These are phyloP conservation scores for Aspergillus coremiiformis DNA, from an alignment of 495 filamentous ascomycete genomes.

Conservation along the genomic window DNA sequence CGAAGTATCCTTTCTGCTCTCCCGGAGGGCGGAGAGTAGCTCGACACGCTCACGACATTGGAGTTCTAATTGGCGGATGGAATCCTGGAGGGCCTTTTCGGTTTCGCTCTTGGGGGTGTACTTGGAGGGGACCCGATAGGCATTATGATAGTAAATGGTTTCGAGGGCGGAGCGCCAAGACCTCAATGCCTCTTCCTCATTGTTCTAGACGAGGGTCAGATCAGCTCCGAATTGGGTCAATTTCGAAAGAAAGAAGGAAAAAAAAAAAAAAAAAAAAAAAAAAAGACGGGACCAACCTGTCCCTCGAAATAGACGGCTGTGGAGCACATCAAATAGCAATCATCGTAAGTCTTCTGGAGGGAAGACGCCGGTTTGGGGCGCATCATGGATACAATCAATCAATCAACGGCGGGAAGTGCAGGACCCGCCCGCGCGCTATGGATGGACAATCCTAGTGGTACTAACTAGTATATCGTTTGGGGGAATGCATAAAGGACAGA, in stretches of 20 bases:
- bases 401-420: slow-evolving; percentile 6
- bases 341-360: slow-evolving; percentile 96
- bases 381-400: slow-evolving; percentile 52
- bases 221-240: background rate
- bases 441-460: background rate
- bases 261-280: too few relatives aligned
- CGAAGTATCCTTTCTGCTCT: slow-evolving; percentile 61
- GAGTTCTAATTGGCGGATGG: slow-evolving; percentile 71
- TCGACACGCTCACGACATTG: slow-evolving; percentile 94
- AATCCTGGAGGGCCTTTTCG: slow-evolving; percentile 74
- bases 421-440: slow-evolving; percentile 18
- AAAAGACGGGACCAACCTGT: too few relatives aligned
- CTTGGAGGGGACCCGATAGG: slow-evolving; percentile 59
- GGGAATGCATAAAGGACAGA: background rate
- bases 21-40: slow-evolving; percentile 70
- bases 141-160: slow-evolving; percentile 83
- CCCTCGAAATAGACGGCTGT: slow-evolving; percentile 94
- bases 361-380: slow-evolving; percentile 70
- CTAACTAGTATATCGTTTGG: too few relatives aligned
- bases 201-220: slow-evolving; percentile 50
- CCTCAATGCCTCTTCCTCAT: slow-evolving; percentile 84
- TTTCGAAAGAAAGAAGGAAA: background rate
- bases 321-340: slow-evolving; percentile 86
- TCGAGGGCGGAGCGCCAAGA: slow-evolving; percentile 90
- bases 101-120: slow-evolving; percentile 75